Percentiles rank a stretch among this genome's conserved stretches.
Evolutionary conservation across 805 yeast species (phyloP).

Genomic region (Candida boleticola): DNA sequence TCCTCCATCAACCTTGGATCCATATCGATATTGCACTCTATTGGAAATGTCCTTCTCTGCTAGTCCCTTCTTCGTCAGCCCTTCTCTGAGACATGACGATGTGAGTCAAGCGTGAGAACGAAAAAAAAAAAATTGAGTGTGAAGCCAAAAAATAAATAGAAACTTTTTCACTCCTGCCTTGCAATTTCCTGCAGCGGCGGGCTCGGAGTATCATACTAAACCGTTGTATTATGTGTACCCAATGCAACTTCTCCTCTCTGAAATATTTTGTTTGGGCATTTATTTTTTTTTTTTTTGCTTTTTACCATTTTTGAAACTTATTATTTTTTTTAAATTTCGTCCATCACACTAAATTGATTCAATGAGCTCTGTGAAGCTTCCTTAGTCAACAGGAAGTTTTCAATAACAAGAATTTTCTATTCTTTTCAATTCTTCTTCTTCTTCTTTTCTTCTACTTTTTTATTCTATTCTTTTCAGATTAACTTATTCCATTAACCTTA

Average conservation of each 20-base stretch:
- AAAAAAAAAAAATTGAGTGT: too few relatives aligned
- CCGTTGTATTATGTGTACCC: background rate
- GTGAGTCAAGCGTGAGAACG: too few relatives aligned
- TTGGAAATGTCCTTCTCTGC: too few relatives aligned
- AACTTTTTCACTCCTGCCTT: too few relatives aligned
- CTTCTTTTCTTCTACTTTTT: background rate
- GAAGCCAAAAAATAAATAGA: too few relatives aligned
- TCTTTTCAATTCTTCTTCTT: background rate
- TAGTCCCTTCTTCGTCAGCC: too few relatives aligned
- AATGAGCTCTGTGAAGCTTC: too few relatives aligned
- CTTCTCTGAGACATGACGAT: too few relatives aligned
- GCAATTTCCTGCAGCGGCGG: slow-evolving; percentile 1
- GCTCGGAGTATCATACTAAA: slow-evolving; percentile 1
- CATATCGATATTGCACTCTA: too few relatives aligned
- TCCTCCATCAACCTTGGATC: too few relatives aligned
- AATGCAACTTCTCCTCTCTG: slow-evolving; percentile 1
- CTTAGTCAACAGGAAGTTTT: background rate
- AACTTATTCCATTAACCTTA: background rate
- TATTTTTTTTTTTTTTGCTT: background rate
- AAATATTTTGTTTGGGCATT: slow-evolving; percentile 1
- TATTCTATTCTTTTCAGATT: background rate
- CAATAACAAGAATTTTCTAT: background rate
- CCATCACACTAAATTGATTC: background rate
- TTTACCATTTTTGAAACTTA: background rate
- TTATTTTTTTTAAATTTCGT: background rate